Evolutionary conservation across 805 yeast species (phyloP).

Genomic region (Saturnispora kantuleensis): DNA sequence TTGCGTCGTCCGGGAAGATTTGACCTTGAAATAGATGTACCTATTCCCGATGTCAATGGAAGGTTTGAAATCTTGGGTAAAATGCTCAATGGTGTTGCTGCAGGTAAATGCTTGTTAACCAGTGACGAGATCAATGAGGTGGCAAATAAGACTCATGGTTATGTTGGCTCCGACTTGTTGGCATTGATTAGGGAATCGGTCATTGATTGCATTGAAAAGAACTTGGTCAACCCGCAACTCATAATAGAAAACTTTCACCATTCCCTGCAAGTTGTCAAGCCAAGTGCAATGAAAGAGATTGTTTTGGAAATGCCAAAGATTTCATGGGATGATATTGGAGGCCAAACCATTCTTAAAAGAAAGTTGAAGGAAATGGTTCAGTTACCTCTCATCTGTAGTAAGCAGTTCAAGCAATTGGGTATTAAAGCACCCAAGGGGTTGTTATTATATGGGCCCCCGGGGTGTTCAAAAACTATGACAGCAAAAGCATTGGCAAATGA

Average conservation of each 20-base stretch:
- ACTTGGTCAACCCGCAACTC: slow-evolving; percentile 29
- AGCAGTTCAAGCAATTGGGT: slow-evolving; percentile 67
- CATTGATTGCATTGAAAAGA: slow-evolving; percentile 66
- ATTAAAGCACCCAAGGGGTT: slow-evolving; percentile 90
- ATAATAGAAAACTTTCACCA: slow-evolving; percentile 55
- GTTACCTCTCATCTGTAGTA: slow-evolving; percentile 77
- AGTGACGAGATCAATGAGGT: slow-evolving; percentile 47
- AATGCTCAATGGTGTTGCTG: slow-evolving; percentile 46
- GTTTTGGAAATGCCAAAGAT: slow-evolving; percentile 91
- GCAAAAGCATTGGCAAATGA: slow-evolving; percentile 96
- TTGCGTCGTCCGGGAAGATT: slow-evolving; percentile 87
- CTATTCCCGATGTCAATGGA: slow-evolving; percentile 82
- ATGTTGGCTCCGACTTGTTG: slow-evolving; percentile 91
- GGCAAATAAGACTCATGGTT: slow-evolving; percentile 85
- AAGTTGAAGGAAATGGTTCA: slow-evolving; percentile 86
- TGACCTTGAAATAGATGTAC: slow-evolving; percentile 86
- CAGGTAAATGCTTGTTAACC: slow-evolving; percentile 36
- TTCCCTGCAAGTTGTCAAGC: slow-evolving; percentile 74
- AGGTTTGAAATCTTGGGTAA: slow-evolving; percentile 62
- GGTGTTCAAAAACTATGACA: slow-evolving; percentile 90
- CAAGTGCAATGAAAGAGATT: slow-evolving; percentile 96
- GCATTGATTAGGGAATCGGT: slow-evolving; percentile 86
- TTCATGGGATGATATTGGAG: slow-evolving; percentile 91
- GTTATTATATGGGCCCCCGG: slow-evolving; percentile 93
- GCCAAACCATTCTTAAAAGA: slow-evolving; percentile 74